phyloP scores from a whole-genome alignment of 2,329 filamentous ascomycete species.

The Exophiala oligosperma region DNA sequence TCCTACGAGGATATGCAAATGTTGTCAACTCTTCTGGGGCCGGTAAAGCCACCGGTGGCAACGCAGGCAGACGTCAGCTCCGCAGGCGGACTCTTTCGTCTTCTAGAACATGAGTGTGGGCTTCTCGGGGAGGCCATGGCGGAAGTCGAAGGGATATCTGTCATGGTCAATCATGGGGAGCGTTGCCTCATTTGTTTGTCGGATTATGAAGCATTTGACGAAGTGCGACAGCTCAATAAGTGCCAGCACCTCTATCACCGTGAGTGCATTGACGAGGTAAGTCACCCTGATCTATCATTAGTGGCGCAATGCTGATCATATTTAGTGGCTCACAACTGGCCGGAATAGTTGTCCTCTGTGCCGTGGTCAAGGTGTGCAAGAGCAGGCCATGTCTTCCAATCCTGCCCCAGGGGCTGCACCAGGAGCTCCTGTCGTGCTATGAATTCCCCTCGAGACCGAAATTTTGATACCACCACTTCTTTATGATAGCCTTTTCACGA shows the following conservation, averaged over 20 bases:
- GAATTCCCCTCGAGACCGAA: background rate
- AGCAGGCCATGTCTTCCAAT: constrained; percentile 29
- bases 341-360: constrained; percentile 65
- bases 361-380: constrained; percentile 58
- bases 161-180: constrained; percentile 45
- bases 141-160: constrained; percentile 35
- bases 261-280: constrained; percentile 69
- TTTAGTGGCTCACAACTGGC: constrained; percentile 66
- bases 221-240: constrained; percentile 60
- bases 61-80: constrained; percentile 63
- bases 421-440: constrained; percentile 9
- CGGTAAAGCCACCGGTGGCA: constrained; percentile 68
- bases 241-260: constrained; percentile 68
- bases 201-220: constrained; percentile 64
- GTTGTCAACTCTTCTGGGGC: constrained; percentile 65
- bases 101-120: constrained; percentile 45
- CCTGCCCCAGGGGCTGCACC: constrained; percentile 5
- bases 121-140: constrained; percentile 51
- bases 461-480: background rate
- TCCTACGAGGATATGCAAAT: constrained; percentile 74
- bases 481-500: constrained; percentile 5
- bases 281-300: constrained; percentile 27
- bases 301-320: constrained; percentile 33
- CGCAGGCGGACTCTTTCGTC: constrained; percentile 61
- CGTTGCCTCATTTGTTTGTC: constrained; percentile 67